phyloP scores from a whole-genome alignment of 2,329 filamentous ascomycete genomes.

The Stagonosporopsis vannaccii region DNA sequence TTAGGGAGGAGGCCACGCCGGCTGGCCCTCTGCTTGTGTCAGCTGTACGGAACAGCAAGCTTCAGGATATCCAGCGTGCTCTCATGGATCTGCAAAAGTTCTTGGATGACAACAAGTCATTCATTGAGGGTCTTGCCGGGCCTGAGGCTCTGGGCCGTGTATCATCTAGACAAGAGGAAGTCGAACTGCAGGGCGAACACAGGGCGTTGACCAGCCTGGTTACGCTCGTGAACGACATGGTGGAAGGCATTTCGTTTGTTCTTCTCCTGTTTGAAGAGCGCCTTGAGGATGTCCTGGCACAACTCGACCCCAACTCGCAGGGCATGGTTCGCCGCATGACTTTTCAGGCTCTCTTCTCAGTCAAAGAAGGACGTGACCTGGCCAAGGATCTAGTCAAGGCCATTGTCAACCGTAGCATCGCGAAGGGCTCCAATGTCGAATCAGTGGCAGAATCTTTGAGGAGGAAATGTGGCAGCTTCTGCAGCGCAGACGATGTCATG shows the following conservation, averaged over 20 bases:
- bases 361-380: constrained; percentile 79
- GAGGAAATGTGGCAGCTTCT: constrained; percentile 93
- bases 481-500: constrained; percentile 94
- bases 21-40: constrained; percentile 71
- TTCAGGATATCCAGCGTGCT: constrained; percentile 80
- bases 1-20: constrained; percentile 62
- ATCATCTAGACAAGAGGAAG: constrained; percentile 84
- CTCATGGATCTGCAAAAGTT: constrained; percentile 82
- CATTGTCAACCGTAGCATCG: constrained; percentile 97
- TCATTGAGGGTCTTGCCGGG: constrained; percentile 93
- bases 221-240: constrained; percentile 85
- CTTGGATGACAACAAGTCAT: constrained; percentile 83
- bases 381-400: constrained; percentile 96
- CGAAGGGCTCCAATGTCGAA: constrained; percentile 95
- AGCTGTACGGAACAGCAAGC: constrained; percentile 70
- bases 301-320: constrained; percentile 70
- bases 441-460: constrained; percentile 95
- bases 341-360: constrained; percentile 87
- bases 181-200: constrained; percentile 92
- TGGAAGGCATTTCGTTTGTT: constrained; percentile 96
- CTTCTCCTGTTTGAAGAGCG: constrained; percentile 93
- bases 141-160: constrained; percentile 83
- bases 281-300: constrained; percentile 82
- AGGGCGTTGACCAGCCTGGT: constrained; percentile 88
- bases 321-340: constrained; percentile 78